These are phyloP conservation scores for Leccinum barrowsii DNA, from an alignment of 768 basidiomycete species.

Conservation along the genomic window DNA sequence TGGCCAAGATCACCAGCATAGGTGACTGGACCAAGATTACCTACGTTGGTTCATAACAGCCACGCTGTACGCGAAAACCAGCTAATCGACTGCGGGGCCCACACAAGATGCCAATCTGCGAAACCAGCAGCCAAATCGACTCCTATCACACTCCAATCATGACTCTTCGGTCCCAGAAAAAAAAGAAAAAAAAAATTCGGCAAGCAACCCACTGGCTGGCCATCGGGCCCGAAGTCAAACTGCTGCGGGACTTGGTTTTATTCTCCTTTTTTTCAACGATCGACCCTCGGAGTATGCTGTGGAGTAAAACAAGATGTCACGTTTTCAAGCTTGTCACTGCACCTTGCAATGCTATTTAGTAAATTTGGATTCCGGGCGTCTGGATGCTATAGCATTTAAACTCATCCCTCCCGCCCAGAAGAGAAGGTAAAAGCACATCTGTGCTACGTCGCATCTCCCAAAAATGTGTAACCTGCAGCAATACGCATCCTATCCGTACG, in stretches of 20 bases:
- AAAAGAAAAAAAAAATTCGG: too few species aligned
- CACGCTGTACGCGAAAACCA: background rate
- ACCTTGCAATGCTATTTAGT: background rate
- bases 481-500: background rate
- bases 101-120: background rate
- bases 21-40: background rate
- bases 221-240: background rate
- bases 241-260: background rate
- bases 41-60: background rate
- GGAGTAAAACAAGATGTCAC: background rate
- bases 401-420: background rate
- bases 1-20: background rate
- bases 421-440: background rate
- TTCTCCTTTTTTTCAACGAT: background rate
- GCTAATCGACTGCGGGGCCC: background rate
- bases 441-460: background rate
- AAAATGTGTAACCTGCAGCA: background rate
- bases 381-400: background rate
- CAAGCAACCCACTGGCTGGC: background rate
- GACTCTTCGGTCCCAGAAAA: too few species aligned
- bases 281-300: background rate
- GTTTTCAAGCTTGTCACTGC: background rate
- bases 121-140: background rate
- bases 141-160: background rate
- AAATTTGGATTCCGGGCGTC: background rate